Evolutionary conservation across 805 yeast genomes (phyloP), one percentile per base, ranked within the genome.

Genomic region (Starmerella asiatica): DNA sequence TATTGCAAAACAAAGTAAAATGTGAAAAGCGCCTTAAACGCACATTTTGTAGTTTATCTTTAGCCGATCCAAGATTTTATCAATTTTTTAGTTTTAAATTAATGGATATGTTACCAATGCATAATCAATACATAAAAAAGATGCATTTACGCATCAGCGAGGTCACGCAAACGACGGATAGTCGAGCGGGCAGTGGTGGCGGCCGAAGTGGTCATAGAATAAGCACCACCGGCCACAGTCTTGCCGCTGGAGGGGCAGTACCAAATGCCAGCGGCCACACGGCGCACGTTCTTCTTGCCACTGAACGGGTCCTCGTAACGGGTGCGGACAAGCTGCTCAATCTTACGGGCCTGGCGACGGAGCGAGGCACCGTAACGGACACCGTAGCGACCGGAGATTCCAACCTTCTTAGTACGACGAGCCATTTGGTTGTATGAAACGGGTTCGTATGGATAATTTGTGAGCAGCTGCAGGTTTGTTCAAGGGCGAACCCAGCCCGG

Each of bases 321-420:
- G 62, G 98, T 81, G 73, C 88, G 98, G 70, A 86, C 96, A 73
- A 85, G 96, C 63, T 84, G 79, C 75, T 93, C 98, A 71, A 91
- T 75, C 77, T 91, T 91, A 80, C 86, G 86, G 77, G 94, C 82
- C 73, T 85, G 96, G 75, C 97, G 84, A 81, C 99, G 88, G 71
- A 91, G 76, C 55, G 99, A 93, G 62, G 98, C 88, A 86, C 99
- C 66, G 77, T 91, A 91, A 79, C 99, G 86, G 75, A 91, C 96
- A 84, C 99, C 99, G 79, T 84, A 91, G 77, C 93, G 93, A 79
- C 99, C 99, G 70, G 99, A 91, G 78, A 91, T 91, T 72, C 99
- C 99, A 69, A 91, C 99, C 84, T 91, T 91, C 93, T 91, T 91
- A 61, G 99, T 91, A 82, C 99, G 88, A 75, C 93, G 91, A 72